Percentiles rank a stretch among this genome's conserved stretches.
These are phyloP conservation scores for Boletus eberwhitei DNA, from an alignment of 768 basidiomycete species.

Conservation along the genomic window DNA sequence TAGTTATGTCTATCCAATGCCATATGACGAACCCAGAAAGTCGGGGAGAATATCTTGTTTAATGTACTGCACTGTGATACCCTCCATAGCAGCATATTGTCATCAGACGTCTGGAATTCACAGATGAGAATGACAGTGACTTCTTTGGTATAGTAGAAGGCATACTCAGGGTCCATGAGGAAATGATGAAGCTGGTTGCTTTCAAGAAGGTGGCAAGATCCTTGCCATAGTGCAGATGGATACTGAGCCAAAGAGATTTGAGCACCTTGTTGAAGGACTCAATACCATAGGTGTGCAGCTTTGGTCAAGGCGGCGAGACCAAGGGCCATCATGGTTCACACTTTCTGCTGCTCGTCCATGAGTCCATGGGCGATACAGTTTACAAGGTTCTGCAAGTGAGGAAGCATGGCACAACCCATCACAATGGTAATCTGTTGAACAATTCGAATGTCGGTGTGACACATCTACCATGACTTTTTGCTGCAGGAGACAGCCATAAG, in stretches of 20 bases:
- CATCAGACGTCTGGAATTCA: conserved; percentile 98
- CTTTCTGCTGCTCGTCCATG: conserved; percentile 77
- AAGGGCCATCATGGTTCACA: conserved; percentile 76
- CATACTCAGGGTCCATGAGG: conserved; percentile 99
- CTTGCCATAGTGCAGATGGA: conserved; percentile 66
- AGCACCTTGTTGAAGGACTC: conserved; percentile 97
- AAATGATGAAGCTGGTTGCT: conserved; percentile 99
- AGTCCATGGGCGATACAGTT: conserved; percentile 88
- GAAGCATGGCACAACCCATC: conserved; percentile 99
- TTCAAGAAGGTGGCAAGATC: conserved; percentile 76
- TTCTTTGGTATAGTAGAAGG: conserved; percentile 98
- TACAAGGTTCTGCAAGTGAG: conserved; percentile 93
- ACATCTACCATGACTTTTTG: conserved; percentile 99
- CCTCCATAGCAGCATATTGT: conserved; percentile 99
- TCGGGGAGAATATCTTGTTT: conserved; percentile 97
- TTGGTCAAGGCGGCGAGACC: conserved; percentile 90
- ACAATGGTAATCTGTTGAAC: conserved; percentile 99
- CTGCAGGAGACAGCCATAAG: conserved; percentile 97
- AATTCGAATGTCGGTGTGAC: conserved; percentile 98
- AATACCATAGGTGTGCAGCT: conserved; percentile 95
- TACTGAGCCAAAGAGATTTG: conserved; percentile 78
- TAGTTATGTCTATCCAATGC: conserved; percentile 96
- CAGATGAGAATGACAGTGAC: conserved; percentile 95
- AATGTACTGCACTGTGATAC: conserved; percentile 93
- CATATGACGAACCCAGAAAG: conserved; percentile 99